These are phyloP conservation scores for Penicillium lagena DNA, from an alignment of 495 filamentous ascomycete species.

Conservation along the genomic window DNA sequence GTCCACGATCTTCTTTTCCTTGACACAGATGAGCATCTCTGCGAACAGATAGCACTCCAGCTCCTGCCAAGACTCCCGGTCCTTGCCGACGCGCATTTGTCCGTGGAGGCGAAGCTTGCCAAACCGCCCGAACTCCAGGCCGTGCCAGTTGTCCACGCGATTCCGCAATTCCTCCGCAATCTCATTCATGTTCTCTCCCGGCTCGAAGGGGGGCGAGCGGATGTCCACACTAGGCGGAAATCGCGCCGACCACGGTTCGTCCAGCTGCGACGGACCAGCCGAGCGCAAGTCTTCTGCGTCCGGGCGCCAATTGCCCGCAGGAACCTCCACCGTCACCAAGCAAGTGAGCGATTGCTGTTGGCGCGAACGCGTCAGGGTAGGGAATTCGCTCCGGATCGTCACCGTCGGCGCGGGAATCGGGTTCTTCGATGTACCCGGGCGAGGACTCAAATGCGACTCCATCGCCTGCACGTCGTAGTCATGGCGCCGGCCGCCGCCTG, in stretches of 20 bases:
- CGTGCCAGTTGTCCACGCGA: conserved; percentile 97
- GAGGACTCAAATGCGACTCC: conserved; percentile 78
- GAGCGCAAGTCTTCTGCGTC: conserved; percentile 79
- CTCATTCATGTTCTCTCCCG: conserved; percentile 65
- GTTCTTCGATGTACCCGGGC: conserved; percentile 64
- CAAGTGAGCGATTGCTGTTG: conserved; percentile 95
- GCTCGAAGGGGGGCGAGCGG: conserved; percentile 34
- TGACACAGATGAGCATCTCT: conserved; percentile 99
- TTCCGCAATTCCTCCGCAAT: conserved; percentile 80
- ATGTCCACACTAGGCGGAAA: conserved; percentile 22
- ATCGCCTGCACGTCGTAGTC: conserved; percentile 96
- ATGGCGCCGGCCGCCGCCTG: conserved; percentile 56
- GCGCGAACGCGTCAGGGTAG: conserved; percentile 83
- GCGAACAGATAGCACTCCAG: conserved; percentile 95
- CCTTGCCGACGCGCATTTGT: conserved; percentile 89
- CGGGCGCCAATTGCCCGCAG: conserved; percentile 85
- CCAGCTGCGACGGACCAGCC: conserved; percentile 46
- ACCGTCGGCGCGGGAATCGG: conserved; percentile 89
- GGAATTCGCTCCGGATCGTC: conserved; percentile 92
- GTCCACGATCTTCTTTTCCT: conserved; percentile 75
- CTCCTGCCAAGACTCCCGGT: conserved; percentile 96
- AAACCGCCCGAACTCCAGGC: conserved; percentile 90
- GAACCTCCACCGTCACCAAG: conserved; percentile 88
- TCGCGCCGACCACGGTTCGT: conserved; percentile 31
- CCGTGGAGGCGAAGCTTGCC: conserved; percentile 91